Conservation (phyloP, 345 rosid species). For the Eucalyptus cloeziana region DNA sequence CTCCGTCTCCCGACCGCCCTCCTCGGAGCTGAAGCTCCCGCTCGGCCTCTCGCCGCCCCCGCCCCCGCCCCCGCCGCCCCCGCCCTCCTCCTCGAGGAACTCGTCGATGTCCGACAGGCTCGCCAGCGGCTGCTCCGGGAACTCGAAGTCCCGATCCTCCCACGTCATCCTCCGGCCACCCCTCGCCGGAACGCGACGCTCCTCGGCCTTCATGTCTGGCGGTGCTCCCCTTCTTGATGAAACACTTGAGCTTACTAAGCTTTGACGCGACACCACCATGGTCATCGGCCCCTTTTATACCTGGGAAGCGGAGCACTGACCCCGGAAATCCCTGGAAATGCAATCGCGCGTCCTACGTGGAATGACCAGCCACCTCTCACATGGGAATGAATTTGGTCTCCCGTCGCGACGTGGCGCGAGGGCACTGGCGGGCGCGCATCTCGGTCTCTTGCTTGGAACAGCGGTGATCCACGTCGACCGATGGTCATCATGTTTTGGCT, state of each 20-base stretch:
- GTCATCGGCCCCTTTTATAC: background rate
- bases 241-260: background rate
- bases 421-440: background rate
- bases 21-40: background rate
- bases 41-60: background rate
- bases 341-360: background rate
- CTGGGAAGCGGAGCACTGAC: background rate
- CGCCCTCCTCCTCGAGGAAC: constrained; percentile 26
- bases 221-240: background rate
- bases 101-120: constrained; percentile 54
- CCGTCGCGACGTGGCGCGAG: background rate
- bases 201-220: background rate
- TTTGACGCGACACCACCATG: background rate
- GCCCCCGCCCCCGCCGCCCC: background rate
- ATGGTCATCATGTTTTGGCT: background rate
- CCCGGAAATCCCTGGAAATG: background rate
- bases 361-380: background rate
- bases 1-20: background rate
- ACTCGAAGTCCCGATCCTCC: constrained; percentile 3
- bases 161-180: background rate
- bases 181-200: constrained; percentile 4
- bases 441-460: background rate
- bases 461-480: background rate
- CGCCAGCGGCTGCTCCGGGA: constrained; percentile 24
- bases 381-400: background rate